phyloP scores from a whole-genome alignment of 2,329 filamentous ascomycete genomes.

The Plenodomus tracheiphilus region DNA sequence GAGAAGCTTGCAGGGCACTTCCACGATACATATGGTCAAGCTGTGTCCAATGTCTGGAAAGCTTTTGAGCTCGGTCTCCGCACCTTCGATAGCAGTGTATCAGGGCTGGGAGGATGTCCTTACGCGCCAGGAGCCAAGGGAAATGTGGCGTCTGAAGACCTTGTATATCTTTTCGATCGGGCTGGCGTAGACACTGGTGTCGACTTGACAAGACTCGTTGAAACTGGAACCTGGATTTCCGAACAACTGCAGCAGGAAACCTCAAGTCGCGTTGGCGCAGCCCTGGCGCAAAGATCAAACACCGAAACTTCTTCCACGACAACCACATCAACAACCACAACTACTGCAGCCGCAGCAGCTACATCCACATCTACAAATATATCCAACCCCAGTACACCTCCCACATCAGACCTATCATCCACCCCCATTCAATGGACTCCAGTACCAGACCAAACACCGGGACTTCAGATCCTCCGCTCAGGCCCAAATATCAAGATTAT shows the following conservation, averaged over 20 bases:
- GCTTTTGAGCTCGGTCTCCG: slow-evolving; percentile 27
- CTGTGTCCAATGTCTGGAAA: slow-evolving; percentile 25
- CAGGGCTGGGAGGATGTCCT: slow-evolving; percentile 33
- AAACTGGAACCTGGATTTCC: slow-evolving; percentile 30
- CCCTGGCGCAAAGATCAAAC: slow-evolving; percentile 1
- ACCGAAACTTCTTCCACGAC: too few species aligned
- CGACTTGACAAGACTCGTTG: slow-evolving; percentile 18
- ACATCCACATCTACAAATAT: neutral
- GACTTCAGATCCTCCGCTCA: slow-evolving; percentile 32
- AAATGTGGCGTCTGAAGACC: slow-evolving; percentile 32
- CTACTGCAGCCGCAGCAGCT: neutral
- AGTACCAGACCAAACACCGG: slow-evolving; percentile 14
- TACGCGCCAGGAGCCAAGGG: slow-evolving; percentile 32
- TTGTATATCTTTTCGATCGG: slow-evolving; percentile 28
- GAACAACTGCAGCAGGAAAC: slow-evolving; percentile 17
- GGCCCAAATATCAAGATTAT: slow-evolving; percentile 36
- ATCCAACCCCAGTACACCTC: too few species aligned
- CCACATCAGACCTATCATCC: too few species aligned
- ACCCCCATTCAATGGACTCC: neutral
- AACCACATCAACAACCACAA: neutral
- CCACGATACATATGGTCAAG: slow-evolving; percentile 38
- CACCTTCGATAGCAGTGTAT: slow-evolving; percentile 31
- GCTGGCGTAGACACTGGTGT: slow-evolving; percentile 28
- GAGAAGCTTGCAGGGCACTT: slow-evolving; percentile 31
- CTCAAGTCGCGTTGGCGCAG: slow-evolving; percentile 26